Base-by-base conservation (phyloP, 495 filamentous ascomycete species). In the Aspergillus kassunensis region DNA sequence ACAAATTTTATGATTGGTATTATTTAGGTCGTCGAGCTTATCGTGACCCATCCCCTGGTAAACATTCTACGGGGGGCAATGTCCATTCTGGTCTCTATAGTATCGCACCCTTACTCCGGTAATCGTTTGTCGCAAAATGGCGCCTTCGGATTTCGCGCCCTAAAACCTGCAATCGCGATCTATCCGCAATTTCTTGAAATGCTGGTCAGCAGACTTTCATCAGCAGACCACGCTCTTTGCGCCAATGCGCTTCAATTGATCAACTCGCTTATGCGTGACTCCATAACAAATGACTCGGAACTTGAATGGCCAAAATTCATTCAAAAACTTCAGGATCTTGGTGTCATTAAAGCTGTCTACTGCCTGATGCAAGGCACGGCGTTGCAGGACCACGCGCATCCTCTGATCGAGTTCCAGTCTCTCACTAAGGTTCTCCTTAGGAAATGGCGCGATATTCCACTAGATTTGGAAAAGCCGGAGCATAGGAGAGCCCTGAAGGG, bases 21-120 rank as follows among this genome's bases (percentile, higher is more conserved):
- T 43, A 6, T 50, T 13, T 70, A 95, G 79, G 82, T 95, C 43
- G 93, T 99, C 45, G 87, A 97, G 59, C 76, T 97, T 27, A 90
- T 97, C 47, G 92, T 99, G 54, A 92, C 84, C 19, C 95, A 97
- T 62, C 95, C 92, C 18, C 80, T 99, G 11, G 93, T 97, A 63
- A 99, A 99, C 60, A 97, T 97, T 57, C 82, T 97, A 39, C 83
- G 93, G 10, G 93, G 92, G 53, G 91, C 92, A 54, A 95, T 97
- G 90, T 92, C 90, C 19, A 93, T 97, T 49, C 81, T 97, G 34
- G 91, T 95, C 34, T 89, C 89, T 12, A 84, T 97, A 40, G 95
- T 97, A 41, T 87, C 90, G 24, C 88, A 95, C 67, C 87, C 89
- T 23, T 81, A 87, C 46, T 72, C 68, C 52, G 64, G 68, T 40